Evolutionary conservation across 805 yeast species (phyloP).

Genomic region (Candida germanica): DNA sequence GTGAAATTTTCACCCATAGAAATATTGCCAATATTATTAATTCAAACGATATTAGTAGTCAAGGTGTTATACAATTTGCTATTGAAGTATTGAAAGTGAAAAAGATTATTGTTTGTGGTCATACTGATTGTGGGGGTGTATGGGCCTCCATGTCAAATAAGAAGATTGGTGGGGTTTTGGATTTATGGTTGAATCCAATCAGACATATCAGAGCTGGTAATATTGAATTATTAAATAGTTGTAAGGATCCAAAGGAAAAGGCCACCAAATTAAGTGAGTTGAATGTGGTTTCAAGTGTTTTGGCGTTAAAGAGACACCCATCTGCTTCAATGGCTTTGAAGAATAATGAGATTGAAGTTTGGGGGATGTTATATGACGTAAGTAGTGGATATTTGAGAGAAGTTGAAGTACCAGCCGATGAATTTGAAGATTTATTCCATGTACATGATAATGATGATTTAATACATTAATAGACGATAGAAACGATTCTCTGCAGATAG

Average conservation of each 20-base stretch:
- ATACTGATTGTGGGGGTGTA: constrained; percentile 92
- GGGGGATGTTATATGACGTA: constrained; percentile 85
- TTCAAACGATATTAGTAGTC: constrained; percentile 67
- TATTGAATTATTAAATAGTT: constrained; percentile 44
- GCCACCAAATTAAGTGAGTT: constrained; percentile 68
- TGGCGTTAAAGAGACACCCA: constrained; percentile 61
- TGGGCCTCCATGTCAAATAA: constrained; percentile 71
- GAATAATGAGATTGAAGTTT: constrained; percentile 64
- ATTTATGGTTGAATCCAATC: constrained; percentile 67
- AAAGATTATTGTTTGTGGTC: constrained; percentile 87
- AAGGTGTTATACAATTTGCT: constrained; percentile 83
- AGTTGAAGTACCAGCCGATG: constrained; percentile 40
- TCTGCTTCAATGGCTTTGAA: constrained; percentile 65
- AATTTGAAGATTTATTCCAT: constrained; percentile 42
- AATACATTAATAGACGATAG: constrained; percentile 9
- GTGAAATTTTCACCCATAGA: constrained; percentile 86
- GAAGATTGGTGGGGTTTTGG: constrained; percentile 65
- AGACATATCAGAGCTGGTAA: constrained; percentile 67
- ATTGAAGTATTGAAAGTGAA: constrained; percentile 77
- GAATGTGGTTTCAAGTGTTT: constrained; percentile 71
- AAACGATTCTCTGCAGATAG: no score
- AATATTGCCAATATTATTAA: constrained; percentile 81
- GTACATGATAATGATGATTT: constrained; percentile 27
- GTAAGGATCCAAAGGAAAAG: constrained; percentile 48
- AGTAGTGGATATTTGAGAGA: constrained; percentile 60